Conservation (phyloP, 2,329 filamentous ascomycete genomes). For the Aphanoascus verrucosus region DNA sequence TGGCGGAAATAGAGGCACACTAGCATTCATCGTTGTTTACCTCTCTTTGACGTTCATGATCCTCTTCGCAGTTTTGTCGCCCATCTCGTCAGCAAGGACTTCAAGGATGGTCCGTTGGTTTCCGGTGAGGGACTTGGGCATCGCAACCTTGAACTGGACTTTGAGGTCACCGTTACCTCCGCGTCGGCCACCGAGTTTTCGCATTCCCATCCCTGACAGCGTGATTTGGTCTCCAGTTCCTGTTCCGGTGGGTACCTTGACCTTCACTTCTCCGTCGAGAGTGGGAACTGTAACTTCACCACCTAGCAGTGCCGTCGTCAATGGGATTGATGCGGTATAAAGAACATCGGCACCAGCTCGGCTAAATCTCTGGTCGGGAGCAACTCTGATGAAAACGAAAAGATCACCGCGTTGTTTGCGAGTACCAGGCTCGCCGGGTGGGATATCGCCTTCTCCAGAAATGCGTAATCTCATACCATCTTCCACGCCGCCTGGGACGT, state of each 20-base stretch:
- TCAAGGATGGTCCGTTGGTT: conserved; percentile 91
- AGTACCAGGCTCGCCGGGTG: conserved; percentile 52
- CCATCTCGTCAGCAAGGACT: conserved; percentile 94
- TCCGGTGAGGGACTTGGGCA: conserved; percentile 86
- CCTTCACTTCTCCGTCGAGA: conserved; percentile 76
- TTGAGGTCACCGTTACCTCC: conserved; percentile 62
- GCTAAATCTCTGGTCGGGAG: conserved; percentile 81
- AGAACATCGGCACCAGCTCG: conserved; percentile 80
- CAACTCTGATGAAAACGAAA: conserved; percentile 80
- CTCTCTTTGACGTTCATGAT: conserved; percentile 69
- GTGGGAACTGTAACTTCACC: conserved; percentile 86
- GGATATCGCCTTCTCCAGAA: conserved; percentile 75
- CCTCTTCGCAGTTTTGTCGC: conserved; percentile 79
- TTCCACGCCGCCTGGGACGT: conserved; percentile 91
- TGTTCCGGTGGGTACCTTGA: conserved; percentile 84
- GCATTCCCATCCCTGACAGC: conserved; percentile 86
- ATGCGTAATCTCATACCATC: conserved; percentile 89
- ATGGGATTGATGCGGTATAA: conserved; percentile 79
- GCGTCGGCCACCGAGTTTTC: conserved; percentile 59
- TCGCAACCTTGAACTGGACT: conserved; percentile 87
- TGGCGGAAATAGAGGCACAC: conserved; percentile 7
- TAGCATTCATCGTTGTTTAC: conserved; percentile 30
- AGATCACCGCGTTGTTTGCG: conserved; percentile 72
- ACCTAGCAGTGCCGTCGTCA: conserved; percentile 86
- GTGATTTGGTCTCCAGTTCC: conserved; percentile 87